These are phyloP conservation scores for Apiospora rasikravindrae DNA, from an alignment of 2,329 filamentous ascomycete species.

Conservation along the genomic window DNA sequence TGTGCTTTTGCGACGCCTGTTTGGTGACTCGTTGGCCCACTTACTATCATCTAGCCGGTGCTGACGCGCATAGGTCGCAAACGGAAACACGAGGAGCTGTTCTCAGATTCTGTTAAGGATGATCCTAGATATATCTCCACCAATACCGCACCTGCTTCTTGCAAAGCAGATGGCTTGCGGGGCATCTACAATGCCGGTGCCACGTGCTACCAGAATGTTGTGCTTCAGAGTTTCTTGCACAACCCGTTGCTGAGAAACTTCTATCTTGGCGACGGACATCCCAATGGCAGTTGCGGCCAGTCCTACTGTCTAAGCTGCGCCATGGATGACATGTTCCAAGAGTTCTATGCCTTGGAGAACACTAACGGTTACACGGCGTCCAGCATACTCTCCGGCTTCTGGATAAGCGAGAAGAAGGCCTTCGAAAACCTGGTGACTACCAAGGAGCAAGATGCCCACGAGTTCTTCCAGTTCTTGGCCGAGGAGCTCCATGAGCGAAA, in stretches of 20 bases:
- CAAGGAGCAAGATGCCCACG: slow-evolving; percentile 94
- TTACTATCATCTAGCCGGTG: not conserved
- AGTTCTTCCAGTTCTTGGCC: slow-evolving; percentile 94
- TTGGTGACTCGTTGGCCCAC: not conserved
- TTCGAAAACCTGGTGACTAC: slow-evolving; percentile 84
- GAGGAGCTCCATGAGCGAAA: slow-evolving; percentile 89
- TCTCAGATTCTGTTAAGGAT: slow-evolving; percentile 68
- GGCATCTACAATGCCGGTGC: slow-evolving; percentile 98
- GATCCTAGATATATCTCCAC: slow-evolving; percentile 77
- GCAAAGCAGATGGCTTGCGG: slow-evolving; percentile 84
- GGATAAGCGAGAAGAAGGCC: slow-evolving; percentile 79
- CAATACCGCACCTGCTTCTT: slow-evolving; percentile 81
- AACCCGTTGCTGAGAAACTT: slow-evolving; percentile 91
- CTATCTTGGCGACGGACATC: slow-evolving; percentile 90
- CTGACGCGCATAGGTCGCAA: slow-evolving; percentile 61
- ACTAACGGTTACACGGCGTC: slow-evolving; percentile 91
- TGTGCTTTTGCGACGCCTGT: slow-evolving; percentile 21
- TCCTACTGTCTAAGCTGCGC: slow-evolving; percentile 70
- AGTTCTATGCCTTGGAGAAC: slow-evolving; percentile 74
- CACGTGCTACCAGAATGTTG: slow-evolving; percentile 97
- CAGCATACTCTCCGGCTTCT: slow-evolving; percentile 86
- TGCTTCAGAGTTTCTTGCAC: slow-evolving; percentile 90
- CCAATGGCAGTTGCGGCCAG: slow-evolving; percentile 72
- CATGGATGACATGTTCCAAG: slow-evolving; percentile 76
- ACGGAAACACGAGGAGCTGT: slow-evolving; percentile 75